Evolutionary conservation across 2,329 filamentous ascomycete genomes (phyloP).

Genomic region (Microdochium paspali): DNA sequence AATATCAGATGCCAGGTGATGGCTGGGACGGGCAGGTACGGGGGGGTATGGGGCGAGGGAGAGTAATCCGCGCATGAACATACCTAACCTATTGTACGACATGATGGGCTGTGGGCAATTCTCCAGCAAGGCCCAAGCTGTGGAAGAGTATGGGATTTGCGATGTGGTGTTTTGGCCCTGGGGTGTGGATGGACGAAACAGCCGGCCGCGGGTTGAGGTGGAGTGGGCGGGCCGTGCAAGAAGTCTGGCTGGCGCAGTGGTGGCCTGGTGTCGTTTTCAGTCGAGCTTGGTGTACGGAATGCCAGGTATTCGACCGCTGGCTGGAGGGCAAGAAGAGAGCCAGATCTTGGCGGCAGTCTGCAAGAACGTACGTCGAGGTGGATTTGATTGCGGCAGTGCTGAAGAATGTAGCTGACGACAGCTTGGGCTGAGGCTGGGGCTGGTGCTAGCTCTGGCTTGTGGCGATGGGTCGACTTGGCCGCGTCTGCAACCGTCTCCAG

Average conservation of each 20-base stretch:
- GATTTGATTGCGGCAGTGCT: background rate
- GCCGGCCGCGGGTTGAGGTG: background rate
- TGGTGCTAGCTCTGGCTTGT: no score
- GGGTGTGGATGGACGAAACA: slow-evolving; percentile 1
- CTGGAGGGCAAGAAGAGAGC: background rate
- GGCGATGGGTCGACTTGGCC: no score
- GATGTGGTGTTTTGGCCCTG: background rate
- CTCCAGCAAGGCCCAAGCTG: background rate
- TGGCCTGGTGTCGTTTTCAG: background rate
- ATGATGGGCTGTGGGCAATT: slow-evolving; percentile 30
- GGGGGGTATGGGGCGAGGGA: slow-evolving; percentile 10
- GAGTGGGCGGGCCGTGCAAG: background rate
- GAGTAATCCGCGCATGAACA: slow-evolving; percentile 27
- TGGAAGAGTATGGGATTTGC: background rate
- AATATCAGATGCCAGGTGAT: background rate
- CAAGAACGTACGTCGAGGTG: no score
- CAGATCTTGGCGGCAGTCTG: no score
- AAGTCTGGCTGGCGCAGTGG: background rate
- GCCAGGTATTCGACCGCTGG: background rate
- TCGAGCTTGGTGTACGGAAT: background rate
- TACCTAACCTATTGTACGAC: slow-evolving; percentile 69
- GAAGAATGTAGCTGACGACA: background rate
- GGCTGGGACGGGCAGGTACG: slow-evolving; percentile 7
- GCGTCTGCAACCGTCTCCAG: no score
- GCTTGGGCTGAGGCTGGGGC: background rate